These are phyloP conservation scores for Peronospora belbahrii DNA, from an alignment of 352 stramenopile genomes.

Conservation along the genomic window DNA sequence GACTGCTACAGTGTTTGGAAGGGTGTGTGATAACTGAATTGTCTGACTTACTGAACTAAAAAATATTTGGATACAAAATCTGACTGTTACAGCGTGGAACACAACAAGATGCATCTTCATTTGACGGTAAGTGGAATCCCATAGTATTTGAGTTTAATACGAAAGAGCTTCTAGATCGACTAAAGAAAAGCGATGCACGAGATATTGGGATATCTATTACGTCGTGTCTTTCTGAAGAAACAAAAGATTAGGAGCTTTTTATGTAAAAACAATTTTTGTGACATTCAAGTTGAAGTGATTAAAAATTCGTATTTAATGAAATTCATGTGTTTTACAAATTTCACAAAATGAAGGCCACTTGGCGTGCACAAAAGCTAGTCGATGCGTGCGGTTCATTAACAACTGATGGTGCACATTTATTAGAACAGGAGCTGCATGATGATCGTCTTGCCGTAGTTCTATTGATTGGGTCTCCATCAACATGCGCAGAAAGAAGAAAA, in stretches of 20 bases:
- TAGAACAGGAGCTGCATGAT: slow-evolving; percentile 37
- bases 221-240: slow-evolving; percentile 2
- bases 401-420: slow-evolving; percentile 22
- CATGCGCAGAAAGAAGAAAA: slow-evolving; percentile 17
- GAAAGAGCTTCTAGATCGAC: slow-evolving; percentile 37
- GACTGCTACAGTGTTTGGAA: neutral
- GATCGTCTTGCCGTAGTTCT: slow-evolving; percentile 48
- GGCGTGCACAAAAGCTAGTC: slow-evolving; percentile 33
- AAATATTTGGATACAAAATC: neutral
- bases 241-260: neutral
- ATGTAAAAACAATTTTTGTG: too few species aligned
- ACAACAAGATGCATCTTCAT: slow-evolving; percentile 15
- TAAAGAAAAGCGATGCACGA: slow-evolving; percentile 47
- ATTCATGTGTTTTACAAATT: neutral
- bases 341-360: slow-evolving; percentile 36
- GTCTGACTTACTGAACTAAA: neutral
- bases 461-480: slow-evolving; percentile 33
- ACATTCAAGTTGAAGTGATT: slow-evolving; percentile 3
- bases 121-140: slow-evolving; percentile 48
- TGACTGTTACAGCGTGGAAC: slow-evolving; percentile 25
- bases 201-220: slow-evolving; percentile 58
- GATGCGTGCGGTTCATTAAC: slow-evolving; percentile 33
- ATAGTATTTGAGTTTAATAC: slow-evolving; percentile 52
- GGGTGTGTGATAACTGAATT: too few species aligned
- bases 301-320: slow-evolving; percentile 7